Evolutionary conservation across 2,329 filamentous ascomycete genomes (phyloP), one percentile per base, ranked within the genome.

Genomic region (Talaromyces sp.): DNA sequence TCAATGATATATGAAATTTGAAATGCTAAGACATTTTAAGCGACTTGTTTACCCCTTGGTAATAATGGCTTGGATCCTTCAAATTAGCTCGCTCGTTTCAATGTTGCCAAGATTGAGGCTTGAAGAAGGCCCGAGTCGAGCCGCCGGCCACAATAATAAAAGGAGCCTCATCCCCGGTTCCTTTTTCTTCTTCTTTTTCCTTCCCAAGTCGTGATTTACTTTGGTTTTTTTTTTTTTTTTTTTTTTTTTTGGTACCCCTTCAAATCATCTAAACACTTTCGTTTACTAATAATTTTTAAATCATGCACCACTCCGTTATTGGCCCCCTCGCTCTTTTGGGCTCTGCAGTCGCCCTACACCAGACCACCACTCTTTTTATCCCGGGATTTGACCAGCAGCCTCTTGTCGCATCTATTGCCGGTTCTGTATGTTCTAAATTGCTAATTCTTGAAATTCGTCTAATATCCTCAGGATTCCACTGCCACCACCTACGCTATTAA

Each of bases 291-390:
- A 18, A 40, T 31, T 36, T 30, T 8, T 23, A 9, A 36, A 53
- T 31, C 27, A 31, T 31, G 28, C 28, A 47, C 42, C 59, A 23
- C 33, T 57, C 58, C n/a, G 52, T 47, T 18, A 52, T 56, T 28
- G 36, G 53, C 4, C 36, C 55, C 36, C 30, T 59, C 33, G 42
- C 55, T 44, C 53, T 62, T 28, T 42, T 64, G 50, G 54, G 56
- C 57, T 51, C 56, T 31, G 42, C 55, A 33, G 56, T 44, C 51
- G 62, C 56, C 33, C 56, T 56, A 23, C 34, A 62, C 14, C 74
- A 56, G 23, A 51, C 33, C 59, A 56, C 55, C 55, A 59, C 61
- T 12, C 44, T 65, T 31, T 64, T 61, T 30, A 40, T 65, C 30
- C 59, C 59, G 10, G 59, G 59, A 18, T 63, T 63, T 52, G 63